phyloP scores from a whole-genome alignment of 257 asterid species.

The Penstemon eatonii region DNA sequence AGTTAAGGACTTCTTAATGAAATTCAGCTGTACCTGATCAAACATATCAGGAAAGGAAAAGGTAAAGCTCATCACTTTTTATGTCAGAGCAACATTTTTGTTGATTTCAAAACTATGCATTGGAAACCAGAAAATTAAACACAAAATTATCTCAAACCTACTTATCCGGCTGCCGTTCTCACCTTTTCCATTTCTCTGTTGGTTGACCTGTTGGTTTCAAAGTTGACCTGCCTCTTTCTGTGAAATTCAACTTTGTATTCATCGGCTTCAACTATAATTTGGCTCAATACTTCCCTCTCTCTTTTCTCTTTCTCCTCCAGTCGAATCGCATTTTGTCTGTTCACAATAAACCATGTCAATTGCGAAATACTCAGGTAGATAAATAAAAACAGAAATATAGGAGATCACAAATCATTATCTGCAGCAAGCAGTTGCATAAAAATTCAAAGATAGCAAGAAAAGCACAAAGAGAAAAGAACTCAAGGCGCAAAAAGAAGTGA shows the following conservation, averaged over 20 bases:
- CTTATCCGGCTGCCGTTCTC: slow-evolving; percentile 13
- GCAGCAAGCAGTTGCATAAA: neutral
- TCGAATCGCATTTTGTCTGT: slow-evolving; percentile 63
- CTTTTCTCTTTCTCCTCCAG: slow-evolving; percentile 76
- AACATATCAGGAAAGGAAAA: neutral
- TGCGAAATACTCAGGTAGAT: neutral
- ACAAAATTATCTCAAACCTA: neutral
- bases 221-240: slow-evolving; percentile 52
- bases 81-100: neutral
- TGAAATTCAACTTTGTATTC: slow-evolving; percentile 67
- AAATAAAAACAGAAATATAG: neutral
- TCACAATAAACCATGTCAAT: slow-evolving; percentile 24
- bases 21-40: neutral
- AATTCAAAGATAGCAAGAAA: neutral
- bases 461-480: neutral
- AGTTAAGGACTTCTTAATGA: neutral
- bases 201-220: slow-evolving; percentile 50
- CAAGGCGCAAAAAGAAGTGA: too few species aligned
- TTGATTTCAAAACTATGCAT: neutral
- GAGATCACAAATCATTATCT: neutral
- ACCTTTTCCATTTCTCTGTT: slow-evolving; percentile 81
- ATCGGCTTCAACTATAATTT: slow-evolving; percentile 68
- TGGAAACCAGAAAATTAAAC: slow-evolving; percentile 5
- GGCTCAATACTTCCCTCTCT: slow-evolving; percentile 63
- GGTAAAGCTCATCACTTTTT: neutral